These are phyloP conservation scores for Colletotrichum liriopes DNA, from an alignment of 2,329 filamentous ascomycete species.

Conservation along the genomic window DNA sequence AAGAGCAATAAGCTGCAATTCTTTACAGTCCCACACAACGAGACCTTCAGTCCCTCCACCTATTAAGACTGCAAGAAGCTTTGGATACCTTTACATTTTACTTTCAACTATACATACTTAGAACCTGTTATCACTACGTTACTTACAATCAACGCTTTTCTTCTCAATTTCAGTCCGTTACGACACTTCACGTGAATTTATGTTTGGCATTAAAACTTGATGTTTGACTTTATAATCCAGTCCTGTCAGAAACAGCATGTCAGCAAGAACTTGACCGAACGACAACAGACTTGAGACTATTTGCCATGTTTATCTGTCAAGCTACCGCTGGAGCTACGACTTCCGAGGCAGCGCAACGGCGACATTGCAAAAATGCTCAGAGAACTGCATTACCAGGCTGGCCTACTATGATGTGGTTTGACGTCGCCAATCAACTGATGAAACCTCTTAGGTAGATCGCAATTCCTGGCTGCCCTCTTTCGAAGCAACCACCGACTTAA, in stretches of 20 bases:
- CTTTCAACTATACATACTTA: not conserved
- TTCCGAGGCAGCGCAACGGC: too few species aligned
- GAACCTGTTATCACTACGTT: not conserved
- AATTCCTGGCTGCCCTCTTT: not conserved
- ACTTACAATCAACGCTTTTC: constrained; percentile 1
- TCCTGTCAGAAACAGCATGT: too few species aligned
- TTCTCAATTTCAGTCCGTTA: not conserved
- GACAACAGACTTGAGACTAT: too few species aligned
- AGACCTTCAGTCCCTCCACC: not conserved
- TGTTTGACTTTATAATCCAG: too few species aligned
- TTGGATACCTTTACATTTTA: not conserved
- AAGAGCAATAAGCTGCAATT: not conserved
- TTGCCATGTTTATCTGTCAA: too few species aligned
- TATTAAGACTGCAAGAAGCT: not conserved
- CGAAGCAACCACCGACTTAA: constrained; percentile 34
- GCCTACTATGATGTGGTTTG: too few species aligned
- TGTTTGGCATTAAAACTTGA: too few species aligned
- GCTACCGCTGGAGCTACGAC: too few species aligned
- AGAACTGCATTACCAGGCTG: too few species aligned
- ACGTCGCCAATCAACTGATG: not conserved
- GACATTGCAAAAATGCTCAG: too few species aligned
- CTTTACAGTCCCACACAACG: not conserved
- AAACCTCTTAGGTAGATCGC: not conserved
- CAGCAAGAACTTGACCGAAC: too few species aligned
- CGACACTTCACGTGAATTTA: too few species aligned